Conservation (phyloP, 306 rosid species). For the Rosa multiflora region DNA sequence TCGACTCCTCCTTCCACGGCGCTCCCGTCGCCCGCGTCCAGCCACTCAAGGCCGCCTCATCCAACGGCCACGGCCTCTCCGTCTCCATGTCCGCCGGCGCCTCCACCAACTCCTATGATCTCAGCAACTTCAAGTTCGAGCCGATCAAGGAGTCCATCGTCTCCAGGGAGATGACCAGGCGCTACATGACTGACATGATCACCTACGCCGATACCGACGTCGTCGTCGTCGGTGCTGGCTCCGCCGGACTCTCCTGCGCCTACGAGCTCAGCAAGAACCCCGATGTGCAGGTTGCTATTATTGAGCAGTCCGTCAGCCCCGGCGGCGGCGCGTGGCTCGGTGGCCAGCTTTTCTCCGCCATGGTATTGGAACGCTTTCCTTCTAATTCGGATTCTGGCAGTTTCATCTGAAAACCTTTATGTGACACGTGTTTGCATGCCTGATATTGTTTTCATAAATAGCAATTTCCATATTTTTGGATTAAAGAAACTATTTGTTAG, state of each 20-base stretch:
- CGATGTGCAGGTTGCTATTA: slow-evolving; percentile 56
- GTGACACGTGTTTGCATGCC: slow-evolving; percentile 11
- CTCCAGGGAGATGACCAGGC: slow-evolving; percentile 85
- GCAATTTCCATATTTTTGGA: not conserved
- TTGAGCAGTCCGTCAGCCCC: slow-evolving; percentile 95
- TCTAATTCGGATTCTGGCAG: not conserved
- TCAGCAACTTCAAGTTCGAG: slow-evolving; percentile 33
- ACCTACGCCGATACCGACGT: slow-evolving; percentile 94
- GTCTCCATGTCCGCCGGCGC: slow-evolving; percentile 39
- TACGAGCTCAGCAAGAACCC: slow-evolving; percentile 94
- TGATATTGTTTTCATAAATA: not conserved
- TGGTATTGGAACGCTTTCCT: slow-evolving; percentile 36
- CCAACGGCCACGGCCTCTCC: slow-evolving; percentile 12
- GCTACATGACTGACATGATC: slow-evolving; percentile 95
- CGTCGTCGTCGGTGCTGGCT: slow-evolving; percentile 81
- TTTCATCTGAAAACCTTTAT: not conserved
- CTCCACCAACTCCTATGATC: slow-evolving; percentile 33
- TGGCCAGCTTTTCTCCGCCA: slow-evolving; percentile 95
- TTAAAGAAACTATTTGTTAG: not conserved
- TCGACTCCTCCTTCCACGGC: slow-evolving; percentile 45
- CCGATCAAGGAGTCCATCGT: slow-evolving; percentile 69
- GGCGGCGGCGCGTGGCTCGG: slow-evolving; percentile 99
- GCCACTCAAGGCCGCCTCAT: slow-evolving; percentile 6
- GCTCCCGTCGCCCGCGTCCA: slow-evolving; percentile 34
- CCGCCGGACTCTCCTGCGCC: slow-evolving; percentile 94